phyloP scores from a whole-genome alignment of 2,329 filamentous ascomycete species.

The Pseudocercospora pini-densiflorae region DNA sequence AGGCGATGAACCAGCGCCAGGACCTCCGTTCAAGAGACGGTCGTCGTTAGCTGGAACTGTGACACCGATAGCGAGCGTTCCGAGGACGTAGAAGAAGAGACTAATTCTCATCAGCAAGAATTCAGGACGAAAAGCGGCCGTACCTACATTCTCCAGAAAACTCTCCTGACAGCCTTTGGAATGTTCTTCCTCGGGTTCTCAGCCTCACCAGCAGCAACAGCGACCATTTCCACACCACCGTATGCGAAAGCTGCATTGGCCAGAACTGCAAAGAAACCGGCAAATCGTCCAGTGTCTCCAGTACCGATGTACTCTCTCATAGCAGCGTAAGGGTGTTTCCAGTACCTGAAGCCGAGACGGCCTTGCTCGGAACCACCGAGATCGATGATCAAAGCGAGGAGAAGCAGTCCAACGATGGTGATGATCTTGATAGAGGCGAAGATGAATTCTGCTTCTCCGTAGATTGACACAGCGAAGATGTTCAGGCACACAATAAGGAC shows the following conservation, averaged over 20 bases:
- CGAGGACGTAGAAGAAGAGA: constrained; percentile 62
- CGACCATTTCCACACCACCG: constrained; percentile 59
- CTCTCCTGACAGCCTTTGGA: constrained; percentile 58
- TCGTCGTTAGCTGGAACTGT: constrained; percentile 61
- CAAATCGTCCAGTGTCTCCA: constrained; percentile 56
- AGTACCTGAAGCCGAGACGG: constrained; percentile 69
- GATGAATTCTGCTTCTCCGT: constrained; percentile 58
- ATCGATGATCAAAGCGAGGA: constrained; percentile 60
- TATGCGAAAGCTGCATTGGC: constrained; percentile 57
- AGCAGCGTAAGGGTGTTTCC: constrained; percentile 63
- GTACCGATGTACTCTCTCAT: constrained; percentile 64
- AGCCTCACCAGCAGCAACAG: constrained; percentile 61
- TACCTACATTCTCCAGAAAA: constrained; percentile 49
- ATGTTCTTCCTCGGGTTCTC: constrained; percentile 58
- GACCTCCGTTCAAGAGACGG: constrained; percentile 53
- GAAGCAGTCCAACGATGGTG: constrained; percentile 50
- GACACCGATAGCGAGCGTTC: constrained; percentile 61
- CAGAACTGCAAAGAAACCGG: constrained; percentile 62
- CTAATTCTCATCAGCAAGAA: constrained; percentile 39
- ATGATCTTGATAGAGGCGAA: constrained; percentile 58
- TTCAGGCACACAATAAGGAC: constrained; percentile 66
- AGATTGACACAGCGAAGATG: constrained; percentile 58
- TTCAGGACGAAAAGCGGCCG: constrained; percentile 26
- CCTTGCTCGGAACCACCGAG: constrained; percentile 64
- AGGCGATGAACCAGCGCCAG: constrained; percentile 50